Percentiles rank a stretch among this genome's conserved stretches.
Evolutionary conservation across 2,329 filamentous ascomycete genomes (phyloP).

Genomic region (Pseudocercospora fuligena): DNA sequence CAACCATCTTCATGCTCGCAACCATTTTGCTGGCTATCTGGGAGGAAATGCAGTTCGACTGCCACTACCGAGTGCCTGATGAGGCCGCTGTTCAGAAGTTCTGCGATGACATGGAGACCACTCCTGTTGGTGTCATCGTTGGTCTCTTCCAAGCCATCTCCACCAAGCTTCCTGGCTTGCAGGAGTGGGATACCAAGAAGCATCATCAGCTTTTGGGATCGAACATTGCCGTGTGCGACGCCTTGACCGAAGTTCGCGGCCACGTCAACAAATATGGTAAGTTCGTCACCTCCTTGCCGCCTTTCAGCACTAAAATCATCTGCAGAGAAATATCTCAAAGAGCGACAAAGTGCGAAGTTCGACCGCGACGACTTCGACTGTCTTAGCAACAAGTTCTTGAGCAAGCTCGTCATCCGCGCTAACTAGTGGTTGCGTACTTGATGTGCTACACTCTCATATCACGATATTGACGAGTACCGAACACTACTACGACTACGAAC

Average conservation of each 20-base stretch:
- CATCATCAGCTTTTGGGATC: conserved; percentile 90
- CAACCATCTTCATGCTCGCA: conserved; percentile 96
- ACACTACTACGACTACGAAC: conserved; percentile 14
- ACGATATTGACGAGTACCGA: conserved; percentile 19
- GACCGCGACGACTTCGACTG: conserved; percentile 93
- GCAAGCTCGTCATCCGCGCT: conserved; percentile 92
- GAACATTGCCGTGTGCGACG: conserved; percentile 89
- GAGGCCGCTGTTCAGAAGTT: conserved; percentile 86
- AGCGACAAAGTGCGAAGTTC: conserved; percentile 76
- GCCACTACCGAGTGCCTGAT: conserved; percentile 91
- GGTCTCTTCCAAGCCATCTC: conserved; percentile 97
- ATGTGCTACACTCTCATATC: conserved; percentile 5
- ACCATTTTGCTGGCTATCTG: conserved; percentile 91
- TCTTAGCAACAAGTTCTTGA: conserved; percentile 95
- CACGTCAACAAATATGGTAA: conserved; percentile 94
- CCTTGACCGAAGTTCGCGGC: conserved; percentile 91
- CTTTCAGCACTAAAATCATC: conserved; percentile 22
- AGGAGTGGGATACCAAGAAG: conserved; percentile 91
- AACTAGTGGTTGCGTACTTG: conserved; percentile 59
- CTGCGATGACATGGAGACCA: conserved; percentile 95
- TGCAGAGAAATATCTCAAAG: conserved; percentile 83
- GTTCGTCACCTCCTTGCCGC: conserved; percentile 43
- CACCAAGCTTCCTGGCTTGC: conserved; percentile 89
- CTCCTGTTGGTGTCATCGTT: conserved; percentile 92
- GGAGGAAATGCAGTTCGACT: conserved; percentile 99